Percentiles rank a stretch among this genome's conserved stretches.
Evolutionary conservation across 495 filamentous ascomycete species (phyloP).

Genomic region (Hapsidospora chrysogenum): DNA sequence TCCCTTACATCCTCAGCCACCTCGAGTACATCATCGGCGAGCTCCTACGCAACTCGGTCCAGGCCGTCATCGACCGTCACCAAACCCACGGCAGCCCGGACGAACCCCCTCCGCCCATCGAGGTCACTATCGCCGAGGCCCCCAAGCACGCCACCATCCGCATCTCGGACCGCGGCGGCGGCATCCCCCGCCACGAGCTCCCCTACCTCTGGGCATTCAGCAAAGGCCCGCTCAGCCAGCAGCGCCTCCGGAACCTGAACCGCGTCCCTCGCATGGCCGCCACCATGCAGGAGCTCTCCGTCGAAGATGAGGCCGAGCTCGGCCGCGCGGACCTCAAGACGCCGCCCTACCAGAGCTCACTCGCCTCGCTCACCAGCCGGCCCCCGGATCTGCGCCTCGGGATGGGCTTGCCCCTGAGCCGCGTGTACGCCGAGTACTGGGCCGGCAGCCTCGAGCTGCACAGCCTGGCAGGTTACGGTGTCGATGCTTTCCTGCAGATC

Average conservation of each 20-base stretch:
- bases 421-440: conserved; percentile 98
- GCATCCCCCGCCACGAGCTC: conserved; percentile 69
- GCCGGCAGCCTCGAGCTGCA: conserved; percentile 85
- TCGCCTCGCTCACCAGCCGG: conserved; percentile 60
- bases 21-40: conserved; percentile 96
- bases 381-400: conserved; percentile 80
- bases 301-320: conserved; percentile 17
- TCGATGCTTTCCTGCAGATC: conserved; percentile 95
- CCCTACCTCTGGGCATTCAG: conserved; percentile 92
- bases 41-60: conserved; percentile 84
- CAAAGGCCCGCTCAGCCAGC: conserved; percentile 64
- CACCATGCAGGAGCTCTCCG: conserved; percentile 72
- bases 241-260: conserved; percentile 61
- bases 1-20: conserved; percentile 92
- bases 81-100: conserved; percentile 8
- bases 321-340: conserved; percentile 9
- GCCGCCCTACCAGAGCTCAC: conserved; percentile 38
- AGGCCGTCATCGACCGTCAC: conserved; percentile 67
- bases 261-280: conserved; percentile 87
- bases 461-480: conserved; percentile 88
- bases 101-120: conserved; percentile 56
- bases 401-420: conserved; percentile 85
- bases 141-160: conserved; percentile 92
- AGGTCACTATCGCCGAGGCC: conserved; percentile 88
- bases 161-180: conserved; percentile 88